phyloP scores from a whole-genome alignment of 1,284 basidiomycete genomes.

The Peniophora sp. region DNA sequence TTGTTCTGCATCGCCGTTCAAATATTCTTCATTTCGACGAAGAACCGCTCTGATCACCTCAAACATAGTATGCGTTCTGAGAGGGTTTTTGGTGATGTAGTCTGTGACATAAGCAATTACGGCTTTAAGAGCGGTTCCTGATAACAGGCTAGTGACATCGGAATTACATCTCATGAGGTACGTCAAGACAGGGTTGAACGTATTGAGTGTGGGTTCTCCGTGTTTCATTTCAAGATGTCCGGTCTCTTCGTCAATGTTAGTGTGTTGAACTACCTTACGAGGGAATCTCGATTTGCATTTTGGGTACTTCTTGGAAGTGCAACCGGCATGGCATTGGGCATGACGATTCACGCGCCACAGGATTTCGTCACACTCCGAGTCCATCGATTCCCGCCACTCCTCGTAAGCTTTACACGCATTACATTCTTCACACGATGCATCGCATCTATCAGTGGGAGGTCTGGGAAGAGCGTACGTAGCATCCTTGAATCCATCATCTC shows the following conservation, averaged over 20 bases:
- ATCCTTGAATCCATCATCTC: background rate
- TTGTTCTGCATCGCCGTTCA: slow-evolving; percentile 5
- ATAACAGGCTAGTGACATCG: slow-evolving; percentile 25
- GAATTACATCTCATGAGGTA: slow-evolving; percentile 28
- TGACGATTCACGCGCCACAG: slow-evolving; percentile 9
- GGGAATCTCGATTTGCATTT: slow-evolving; percentile 25
- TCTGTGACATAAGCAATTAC: slow-evolving; percentile 30
- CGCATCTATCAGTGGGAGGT: background rate
- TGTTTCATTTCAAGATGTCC: slow-evolving; percentile 25
- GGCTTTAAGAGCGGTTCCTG: slow-evolving; percentile 28
- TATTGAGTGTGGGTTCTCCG: slow-evolving; percentile 25
- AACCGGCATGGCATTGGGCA: slow-evolving; percentile 4
- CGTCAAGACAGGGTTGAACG: slow-evolving; percentile 18
- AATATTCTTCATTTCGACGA: slow-evolving; percentile 13
- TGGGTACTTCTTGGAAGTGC: slow-evolving; percentile 2
- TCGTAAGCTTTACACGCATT: background rate
- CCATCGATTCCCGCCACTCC: slow-evolving; percentile 4
- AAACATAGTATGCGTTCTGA: slow-evolving; percentile 28
- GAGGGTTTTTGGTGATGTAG: slow-evolving; percentile 27
- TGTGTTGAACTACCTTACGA: slow-evolving; percentile 10
- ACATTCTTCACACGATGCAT: background rate
- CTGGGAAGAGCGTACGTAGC: background rate
- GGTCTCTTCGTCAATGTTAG: slow-evolving; percentile 16
- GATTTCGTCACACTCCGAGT: slow-evolving; percentile 7
- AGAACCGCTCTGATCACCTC: slow-evolving; percentile 20